These are phyloP conservation scores for Neoboletus magnificus DNA, from an alignment of 768 basidiomycete genomes.

Conservation along the genomic window DNA sequence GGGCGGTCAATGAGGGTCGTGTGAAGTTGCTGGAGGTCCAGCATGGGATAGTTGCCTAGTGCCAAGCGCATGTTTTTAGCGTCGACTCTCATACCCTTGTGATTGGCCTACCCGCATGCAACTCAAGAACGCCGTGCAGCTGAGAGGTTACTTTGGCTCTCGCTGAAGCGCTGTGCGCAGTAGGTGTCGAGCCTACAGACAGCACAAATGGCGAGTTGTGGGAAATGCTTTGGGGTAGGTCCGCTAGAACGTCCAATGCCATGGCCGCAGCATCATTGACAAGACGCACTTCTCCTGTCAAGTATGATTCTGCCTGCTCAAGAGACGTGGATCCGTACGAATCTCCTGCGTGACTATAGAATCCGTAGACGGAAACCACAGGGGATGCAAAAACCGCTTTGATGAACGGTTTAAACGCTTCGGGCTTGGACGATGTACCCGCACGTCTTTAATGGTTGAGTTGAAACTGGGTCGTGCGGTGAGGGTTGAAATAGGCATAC, in stretches of 20 bases:
- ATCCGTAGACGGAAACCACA: slow-evolving; percentile 67
- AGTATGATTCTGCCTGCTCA: slow-evolving; percentile 59
- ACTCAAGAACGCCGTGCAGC: slow-evolving; percentile 63
- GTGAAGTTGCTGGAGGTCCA: slow-evolving; percentile 80
- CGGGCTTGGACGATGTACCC: slow-evolving; percentile 54
- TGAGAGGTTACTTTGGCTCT: slow-evolving; percentile 44
- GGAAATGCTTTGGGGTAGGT: slow-evolving; percentile 29
- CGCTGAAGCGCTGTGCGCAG: slow-evolving; percentile 72
- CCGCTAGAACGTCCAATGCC: slow-evolving; percentile 46
- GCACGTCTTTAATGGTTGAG: slow-evolving; percentile 56
- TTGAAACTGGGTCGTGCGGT: not conserved
- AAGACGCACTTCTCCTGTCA: slow-evolving; percentile 65
- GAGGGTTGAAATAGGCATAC: slow-evolving; percentile 40
- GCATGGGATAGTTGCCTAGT: slow-evolving; percentile 74
- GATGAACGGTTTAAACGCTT: slow-evolving; percentile 55
- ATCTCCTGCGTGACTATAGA: slow-evolving; percentile 78
- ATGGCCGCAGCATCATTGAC: slow-evolving; percentile 64
- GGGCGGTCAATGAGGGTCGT: slow-evolving; percentile 59
- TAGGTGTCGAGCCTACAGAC: slow-evolving; percentile 84
- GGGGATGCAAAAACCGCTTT: slow-evolving; percentile 49
- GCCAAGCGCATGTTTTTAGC: not conserved
- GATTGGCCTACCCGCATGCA: slow-evolving; percentile 61
- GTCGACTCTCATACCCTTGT: not conserved
- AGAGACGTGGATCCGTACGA: slow-evolving; percentile 74
- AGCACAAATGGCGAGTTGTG: slow-evolving; percentile 58